phyloP scores from a whole-genome alignment of 2,329 filamentous ascomycete species.

The Fusarium stilboides region DNA sequence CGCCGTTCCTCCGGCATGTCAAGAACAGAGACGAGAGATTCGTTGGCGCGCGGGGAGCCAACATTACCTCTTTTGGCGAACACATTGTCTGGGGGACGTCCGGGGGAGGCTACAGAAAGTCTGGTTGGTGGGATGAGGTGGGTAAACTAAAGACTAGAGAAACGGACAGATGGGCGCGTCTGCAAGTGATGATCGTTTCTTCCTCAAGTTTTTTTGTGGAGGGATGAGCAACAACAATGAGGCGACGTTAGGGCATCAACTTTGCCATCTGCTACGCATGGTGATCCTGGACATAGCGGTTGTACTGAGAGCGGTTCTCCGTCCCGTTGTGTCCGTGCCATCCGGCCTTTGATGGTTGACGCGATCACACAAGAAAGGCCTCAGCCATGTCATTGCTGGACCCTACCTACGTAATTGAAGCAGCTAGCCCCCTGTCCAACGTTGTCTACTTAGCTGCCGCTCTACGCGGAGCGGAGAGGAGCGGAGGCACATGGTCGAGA shows the following conservation, averaged over 20 bases:
- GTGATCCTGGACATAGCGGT: slow-evolving; percentile 11
- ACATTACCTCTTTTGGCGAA: slow-evolving; percentile 39
- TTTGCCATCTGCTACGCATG: slow-evolving; percentile 15
- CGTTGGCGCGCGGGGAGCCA: slow-evolving; percentile 35
- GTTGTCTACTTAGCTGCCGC: slow-evolving; percentile 40
- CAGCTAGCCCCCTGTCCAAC: slow-evolving; percentile 18
- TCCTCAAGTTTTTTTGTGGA: too few relatives aligned
- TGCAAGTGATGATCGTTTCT: slow-evolving; percentile 23
- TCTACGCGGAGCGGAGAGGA: slow-evolving; percentile 42
- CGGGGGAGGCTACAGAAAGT: slow-evolving; percentile 32
- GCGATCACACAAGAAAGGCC: slow-evolving; percentile 27
- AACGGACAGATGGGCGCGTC: slow-evolving; percentile 40
- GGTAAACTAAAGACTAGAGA: slow-evolving; percentile 30
- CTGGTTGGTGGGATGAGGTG: slow-evolving; percentile 43
- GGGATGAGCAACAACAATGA: slow-evolving; percentile 1
- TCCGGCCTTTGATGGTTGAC: slow-evolving; percentile 28
- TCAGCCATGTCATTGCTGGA: slow-evolving; percentile 38
- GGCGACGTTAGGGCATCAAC: not conserved
- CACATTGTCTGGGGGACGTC: slow-evolving; percentile 31
- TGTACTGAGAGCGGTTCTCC: slow-evolving; percentile 1
- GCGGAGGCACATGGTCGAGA: slow-evolving; percentile 38
- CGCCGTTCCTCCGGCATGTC: slow-evolving; percentile 45
- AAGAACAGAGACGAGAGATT: slow-evolving; percentile 21
- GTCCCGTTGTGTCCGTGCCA: slow-evolving; percentile 19
- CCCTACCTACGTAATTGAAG: slow-evolving; percentile 44